Evolutionary conservation across 1,139 yeast species (phyloP), one percentile per base, ranked within the genome.

Genomic region (Hyphopichia khmerensis): DNA sequence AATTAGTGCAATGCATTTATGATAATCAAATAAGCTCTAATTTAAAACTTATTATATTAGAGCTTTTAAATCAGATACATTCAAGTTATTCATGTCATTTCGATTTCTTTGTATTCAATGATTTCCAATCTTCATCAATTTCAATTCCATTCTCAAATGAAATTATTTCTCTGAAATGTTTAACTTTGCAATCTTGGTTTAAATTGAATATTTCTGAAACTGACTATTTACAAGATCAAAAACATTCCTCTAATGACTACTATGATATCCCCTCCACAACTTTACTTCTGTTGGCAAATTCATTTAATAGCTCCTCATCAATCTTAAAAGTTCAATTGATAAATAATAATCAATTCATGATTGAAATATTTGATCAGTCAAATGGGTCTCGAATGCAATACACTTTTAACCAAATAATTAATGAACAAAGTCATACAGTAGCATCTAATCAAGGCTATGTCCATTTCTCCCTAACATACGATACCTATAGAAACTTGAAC

Each of bases 111-210:
- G 41, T 66, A n/a, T 64, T 72, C 46, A 27, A 61, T 40, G 54
- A 53, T 38, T 57, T 49, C 40, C 56, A 50, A 10, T 45, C 49
- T 21, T 49, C 45, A 6, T 58, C 53, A 1, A 44, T 62, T 11
- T 51, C 65, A 3, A 45, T 62, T 10, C 72, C 74, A 1, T 58
- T 64, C 38, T 48, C 47, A 9, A 48, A 46, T 29, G 56, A 50
- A 14, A 32, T 42, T 13, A 45, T 36, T 14, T 42, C 49, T 4
- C 51, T 49, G 46, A 52, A 50, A 26, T 39, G 55, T 17, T 57
- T 69, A 40, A 53, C 75, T 2, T 52, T 72, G 7, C 68, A 66
- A 26, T 48, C 68, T 1, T 72, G 77, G 76, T 59, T 72, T 46
- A 69, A 65, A 46, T 40, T 69, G 19, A 55, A 54, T 36, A 40